These are phyloP conservation scores for Rhodotorula diobovata DNA, from an alignment of 768 basidiomycete genomes.

Conservation along the genomic window DNA sequence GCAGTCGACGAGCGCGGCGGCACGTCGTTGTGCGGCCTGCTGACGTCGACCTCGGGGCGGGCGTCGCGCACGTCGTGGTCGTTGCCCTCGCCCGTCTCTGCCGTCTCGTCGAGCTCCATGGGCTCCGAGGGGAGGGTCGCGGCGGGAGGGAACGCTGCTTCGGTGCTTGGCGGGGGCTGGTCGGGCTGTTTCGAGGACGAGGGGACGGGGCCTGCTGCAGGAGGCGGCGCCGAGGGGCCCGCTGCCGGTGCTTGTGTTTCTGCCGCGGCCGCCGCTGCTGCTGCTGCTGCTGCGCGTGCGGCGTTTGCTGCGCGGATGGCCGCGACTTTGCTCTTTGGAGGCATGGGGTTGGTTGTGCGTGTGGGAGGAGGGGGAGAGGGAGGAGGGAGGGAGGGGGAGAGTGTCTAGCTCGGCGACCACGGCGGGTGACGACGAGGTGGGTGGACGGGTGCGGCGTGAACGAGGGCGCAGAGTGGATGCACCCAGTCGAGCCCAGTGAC, in stretches of 20 bases:
- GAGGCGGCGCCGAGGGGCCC: background rate
- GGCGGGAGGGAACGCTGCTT: constrained; percentile 20
- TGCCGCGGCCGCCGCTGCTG: background rate
- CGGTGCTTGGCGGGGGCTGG: background rate
- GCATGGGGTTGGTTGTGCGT: background rate
- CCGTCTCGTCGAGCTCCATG: constrained; percentile 35
- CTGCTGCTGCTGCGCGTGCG: background rate
- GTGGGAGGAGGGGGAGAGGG: background rate
- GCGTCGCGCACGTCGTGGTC: constrained; percentile 16
- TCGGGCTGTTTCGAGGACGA: background rate
- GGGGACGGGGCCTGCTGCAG: constrained; percentile 5
- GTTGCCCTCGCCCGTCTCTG: constrained; percentile 29
- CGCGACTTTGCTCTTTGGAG: background rate
- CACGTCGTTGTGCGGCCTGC: background rate
- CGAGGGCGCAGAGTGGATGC: background rate
- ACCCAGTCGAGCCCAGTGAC: too few relatives aligned
- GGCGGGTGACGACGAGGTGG: too few relatives aligned
- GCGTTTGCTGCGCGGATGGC: background rate
- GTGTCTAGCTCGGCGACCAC: too few relatives aligned
- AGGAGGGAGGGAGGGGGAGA: too few relatives aligned
- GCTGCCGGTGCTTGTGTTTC: background rate
- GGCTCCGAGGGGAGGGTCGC: constrained; percentile 31
- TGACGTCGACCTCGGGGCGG: background rate
- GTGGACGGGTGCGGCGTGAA: background rate
- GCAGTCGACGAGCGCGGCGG: background rate